Conservation (phyloP, 805 yeast genomes). For the Candida railenensis region DNA sequence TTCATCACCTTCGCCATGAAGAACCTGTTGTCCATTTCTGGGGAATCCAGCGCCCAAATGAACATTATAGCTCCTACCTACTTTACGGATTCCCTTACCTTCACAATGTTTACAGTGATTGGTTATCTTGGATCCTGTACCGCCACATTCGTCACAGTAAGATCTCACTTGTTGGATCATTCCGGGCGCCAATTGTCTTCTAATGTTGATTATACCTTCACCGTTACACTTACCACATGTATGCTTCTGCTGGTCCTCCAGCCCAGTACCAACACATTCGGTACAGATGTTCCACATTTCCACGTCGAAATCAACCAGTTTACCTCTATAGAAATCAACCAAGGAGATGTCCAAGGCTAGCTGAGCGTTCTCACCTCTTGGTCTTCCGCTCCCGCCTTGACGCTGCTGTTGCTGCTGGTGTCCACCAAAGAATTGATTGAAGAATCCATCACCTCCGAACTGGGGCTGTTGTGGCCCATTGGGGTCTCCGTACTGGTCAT, state of each 20-base stretch:
- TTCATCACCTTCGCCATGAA: conserved; percentile 79
- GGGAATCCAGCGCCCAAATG: conserved; percentile 70
- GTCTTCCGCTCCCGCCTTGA: conserved; percentile 24
- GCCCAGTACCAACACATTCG: conserved; percentile 81
- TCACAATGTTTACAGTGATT: conserved; percentile 67
- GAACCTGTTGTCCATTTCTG: conserved; percentile 54
- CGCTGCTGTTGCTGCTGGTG: conserved; percentile 29
- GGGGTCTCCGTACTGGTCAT: conserved; percentile 77
- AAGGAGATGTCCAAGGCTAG: conserved; percentile 57
- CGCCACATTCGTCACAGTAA: conserved; percentile 77
- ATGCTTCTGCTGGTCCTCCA: conserved; percentile 71
- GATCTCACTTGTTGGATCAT: conserved; percentile 85
- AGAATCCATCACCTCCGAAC: conserved; percentile 52
- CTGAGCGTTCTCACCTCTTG: conserved; percentile 62
- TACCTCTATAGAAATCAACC: conserved; percentile 71
- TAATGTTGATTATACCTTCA: conserved; percentile 61
- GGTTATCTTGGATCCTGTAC: conserved; percentile 67
- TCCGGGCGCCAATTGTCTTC: conserved; percentile 81
- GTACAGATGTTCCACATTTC: conserved; percentile 75
- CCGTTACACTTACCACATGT: conserved; percentile 75
- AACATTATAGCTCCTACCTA: conserved; percentile 55
- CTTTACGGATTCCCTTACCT: conserved; percentile 66
- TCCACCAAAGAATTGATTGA: conserved; percentile 52
- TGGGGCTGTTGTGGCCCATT: conserved; percentile 32
- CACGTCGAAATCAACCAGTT: conserved; percentile 55